Evolutionary conservation across 169 alveolate species (phyloP).

Genomic region (Cryptosporidium andersoni): DNA sequence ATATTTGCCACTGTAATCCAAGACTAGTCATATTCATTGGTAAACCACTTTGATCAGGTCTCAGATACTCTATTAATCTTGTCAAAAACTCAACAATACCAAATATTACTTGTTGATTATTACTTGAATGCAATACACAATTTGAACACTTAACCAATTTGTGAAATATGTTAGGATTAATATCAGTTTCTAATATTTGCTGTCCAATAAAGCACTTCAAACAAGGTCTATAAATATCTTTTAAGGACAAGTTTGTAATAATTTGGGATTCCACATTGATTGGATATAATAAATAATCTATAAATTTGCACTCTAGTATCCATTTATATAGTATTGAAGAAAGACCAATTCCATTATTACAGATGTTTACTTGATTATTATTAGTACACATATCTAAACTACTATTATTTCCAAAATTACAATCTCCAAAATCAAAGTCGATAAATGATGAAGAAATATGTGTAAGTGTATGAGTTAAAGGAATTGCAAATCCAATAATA

Average conservation of each 20-base stretch:
- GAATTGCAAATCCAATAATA: not conserved
- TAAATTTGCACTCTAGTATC: conserved; percentile 14
- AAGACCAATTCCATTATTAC: conserved; percentile 3
- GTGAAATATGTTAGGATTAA: not conserved
- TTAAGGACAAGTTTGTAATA: not conserved
- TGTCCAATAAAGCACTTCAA: not conserved
- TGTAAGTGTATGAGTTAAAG: not conserved
- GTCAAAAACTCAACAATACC: conserved; percentile 31
- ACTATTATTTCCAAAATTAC: not conserved
- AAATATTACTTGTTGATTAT: not conserved
- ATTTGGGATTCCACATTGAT: not conserved
- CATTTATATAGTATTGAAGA: conserved; percentile 18
- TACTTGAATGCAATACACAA: not conserved
- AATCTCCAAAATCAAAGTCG: conserved; percentile 12
- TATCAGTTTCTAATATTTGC: not conserved
- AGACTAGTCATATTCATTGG: conserved; percentile 50
- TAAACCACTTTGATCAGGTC: conserved; percentile 47
- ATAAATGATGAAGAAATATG: not conserved
- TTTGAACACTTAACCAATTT: not conserved
- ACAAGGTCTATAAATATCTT: not conserved
- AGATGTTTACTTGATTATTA: not conserved
- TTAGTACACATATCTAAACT: not conserved
- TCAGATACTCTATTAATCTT: conserved; percentile 36
- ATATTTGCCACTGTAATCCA: conserved; percentile 15
- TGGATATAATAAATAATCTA: conserved; percentile 1